Evolutionary conservation across 2,329 filamentous ascomycete genomes (phyloP), one percentile per base, ranked within the genome.

Genomic region (Botrytis sinoallii): DNA sequence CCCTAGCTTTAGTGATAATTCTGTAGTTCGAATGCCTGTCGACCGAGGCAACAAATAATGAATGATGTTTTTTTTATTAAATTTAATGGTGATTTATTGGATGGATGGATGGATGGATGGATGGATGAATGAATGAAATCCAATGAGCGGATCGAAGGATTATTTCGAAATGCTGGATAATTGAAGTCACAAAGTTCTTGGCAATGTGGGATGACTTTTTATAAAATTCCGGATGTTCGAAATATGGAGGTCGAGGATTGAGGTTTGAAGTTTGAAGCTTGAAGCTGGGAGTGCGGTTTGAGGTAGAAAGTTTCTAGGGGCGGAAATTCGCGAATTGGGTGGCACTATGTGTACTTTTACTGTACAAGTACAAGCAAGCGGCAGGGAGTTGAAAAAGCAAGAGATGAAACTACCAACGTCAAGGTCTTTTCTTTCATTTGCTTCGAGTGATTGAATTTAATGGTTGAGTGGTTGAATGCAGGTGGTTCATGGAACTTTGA

Each of bases 1-100:
- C 69, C 76, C 77, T 77, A 72, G 63, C 63, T 59, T 22, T 60
- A 68, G 40, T 72, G 38, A 44, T 60, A 48, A 68, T 72, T 57
- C 61, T 66, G 38, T 59, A 42, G 48, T 38, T 60, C 40, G 40
- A 68, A 57, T 68, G 71, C 71, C 71, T 68, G 35, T 60, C 32
- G 55, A 69, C 63, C 72, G 67, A 70, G 66, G 72, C 72, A 70
- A 64, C 57, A 52, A 61, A 22, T 65, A 46, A 52, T 52, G 42
- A 65, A 48, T 46, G 71, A 61, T 38, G 3, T 55, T 55, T 55
- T 52, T 55, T n/a, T n/a, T 42, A 42, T 38, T 38, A 38, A 48
- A 63, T 64, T 55, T n/a, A 20, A 61, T 52, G 32, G 44, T 18
- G 29, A 46, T 14, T 48, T 52, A 65, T 64, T 42, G 60, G 35